A percentile compares a stretch with the other conserved stretches of the same genome.
phyloP scores from a whole-genome alignment of 306 rosid genomes.

The Luffa acutangula region DNA sequence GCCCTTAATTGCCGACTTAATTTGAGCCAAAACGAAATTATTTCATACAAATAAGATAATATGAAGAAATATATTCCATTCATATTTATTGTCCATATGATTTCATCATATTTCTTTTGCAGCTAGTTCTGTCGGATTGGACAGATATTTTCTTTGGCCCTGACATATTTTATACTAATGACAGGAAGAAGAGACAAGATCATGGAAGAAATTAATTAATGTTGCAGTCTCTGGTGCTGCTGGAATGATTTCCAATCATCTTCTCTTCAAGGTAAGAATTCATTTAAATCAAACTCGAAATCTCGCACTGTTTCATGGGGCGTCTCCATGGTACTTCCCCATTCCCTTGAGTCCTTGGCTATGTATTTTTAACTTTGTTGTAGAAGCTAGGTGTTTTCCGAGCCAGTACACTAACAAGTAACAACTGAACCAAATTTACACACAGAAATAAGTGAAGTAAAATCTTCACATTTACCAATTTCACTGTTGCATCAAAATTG shows the following conservation, averaged over 20 bases:
- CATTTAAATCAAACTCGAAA: not conserved
- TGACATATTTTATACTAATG: constrained; percentile 2
- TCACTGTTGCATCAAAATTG: no score
- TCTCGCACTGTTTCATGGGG: not conserved
- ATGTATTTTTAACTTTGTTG: not conserved
- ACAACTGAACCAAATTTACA: not conserved
- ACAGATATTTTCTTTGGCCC: not conserved
- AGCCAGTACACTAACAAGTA: not conserved
- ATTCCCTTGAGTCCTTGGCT: not conserved
- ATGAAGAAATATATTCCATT: not conserved
- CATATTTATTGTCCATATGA: not conserved
- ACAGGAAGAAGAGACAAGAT: constrained; percentile 91
- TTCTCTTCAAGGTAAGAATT: constrained; percentile 73
- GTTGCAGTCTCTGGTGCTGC: constrained; percentile 97
- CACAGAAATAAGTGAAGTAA: not conserved
- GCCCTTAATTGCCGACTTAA: not conserved
- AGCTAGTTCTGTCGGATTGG: not conserved
- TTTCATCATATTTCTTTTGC: not conserved
- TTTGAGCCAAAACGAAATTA: not conserved
- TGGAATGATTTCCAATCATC: constrained; percentile 95
- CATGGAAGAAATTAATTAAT: constrained; percentile 84
- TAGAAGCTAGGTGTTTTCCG: not conserved
- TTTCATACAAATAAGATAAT: not conserved
- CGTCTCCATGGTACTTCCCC: not conserved
- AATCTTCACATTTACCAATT: no score